Evolutionary conservation across 495 filamentous ascomycete genomes (phyloP).

Genomic region (Saxispiralis lemnorum): DNA sequence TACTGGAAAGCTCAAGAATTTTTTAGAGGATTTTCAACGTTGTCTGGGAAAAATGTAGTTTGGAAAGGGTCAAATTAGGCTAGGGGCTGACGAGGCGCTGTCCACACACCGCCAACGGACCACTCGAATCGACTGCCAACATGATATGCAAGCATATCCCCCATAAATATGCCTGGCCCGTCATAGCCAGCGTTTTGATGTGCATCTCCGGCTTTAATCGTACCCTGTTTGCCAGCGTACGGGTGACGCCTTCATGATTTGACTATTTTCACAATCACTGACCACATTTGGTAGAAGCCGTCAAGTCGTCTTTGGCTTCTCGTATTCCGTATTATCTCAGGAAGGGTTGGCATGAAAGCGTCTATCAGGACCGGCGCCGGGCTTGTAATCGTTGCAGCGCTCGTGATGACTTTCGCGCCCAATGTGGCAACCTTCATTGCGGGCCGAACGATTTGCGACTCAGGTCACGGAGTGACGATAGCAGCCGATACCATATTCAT

Average conservation of each 20-base stretch:
- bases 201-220: constrained; percentile 51
- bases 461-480: too few relatives aligned
- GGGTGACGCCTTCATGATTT: constrained; percentile 40
- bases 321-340: constrained; percentile 38
- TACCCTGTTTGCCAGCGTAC: constrained; percentile 47
- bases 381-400: too few relatives aligned
- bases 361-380: constrained; percentile 32
- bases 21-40: too few relatives aligned
- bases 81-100: too few relatives aligned
- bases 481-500: constrained; percentile 32
- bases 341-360: constrained; percentile 30
- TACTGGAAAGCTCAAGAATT: too few relatives aligned
- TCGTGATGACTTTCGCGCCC: too few relatives aligned
- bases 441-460: constrained; percentile 30
- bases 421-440: constrained; percentile 22
- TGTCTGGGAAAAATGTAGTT: too few relatives aligned
- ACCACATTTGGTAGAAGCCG: constrained; percentile 33
- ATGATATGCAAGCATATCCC: too few relatives aligned
- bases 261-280: constrained; percentile 38
- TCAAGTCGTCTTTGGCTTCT: constrained; percentile 48
- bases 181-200: constrained; percentile 30
- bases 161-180: too few relatives aligned
- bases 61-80: too few relatives aligned
- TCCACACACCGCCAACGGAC: too few relatives aligned
- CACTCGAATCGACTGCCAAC: too few relatives aligned